Evolutionary conservation across 306 rosid species (phyloP).

Genomic region (Vigna angularis): DNA sequence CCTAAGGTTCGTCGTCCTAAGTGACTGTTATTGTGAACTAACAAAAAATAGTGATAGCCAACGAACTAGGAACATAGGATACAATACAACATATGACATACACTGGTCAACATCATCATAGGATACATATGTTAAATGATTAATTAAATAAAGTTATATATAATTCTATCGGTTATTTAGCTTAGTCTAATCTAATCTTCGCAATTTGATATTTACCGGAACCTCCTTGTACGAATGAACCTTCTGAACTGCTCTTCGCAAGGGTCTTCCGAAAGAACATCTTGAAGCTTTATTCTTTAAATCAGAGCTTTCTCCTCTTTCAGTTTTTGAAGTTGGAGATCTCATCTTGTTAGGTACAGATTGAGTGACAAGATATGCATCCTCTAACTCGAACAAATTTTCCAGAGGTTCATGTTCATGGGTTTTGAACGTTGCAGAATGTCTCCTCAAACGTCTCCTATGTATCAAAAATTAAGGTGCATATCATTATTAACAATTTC

Average conservation of each 20-base stretch:
- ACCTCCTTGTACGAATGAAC: constrained; percentile 73
- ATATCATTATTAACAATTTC: background rate
- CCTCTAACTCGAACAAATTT: constrained; percentile 71
- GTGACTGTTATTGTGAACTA: background rate
- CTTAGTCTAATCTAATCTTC: constrained; percentile 66
- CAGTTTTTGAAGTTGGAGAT: constrained; percentile 37
- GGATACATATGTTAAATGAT: constrained; percentile 27
- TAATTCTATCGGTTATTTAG: background rate
- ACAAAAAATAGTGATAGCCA: background rate
- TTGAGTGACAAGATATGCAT: constrained; percentile 42
- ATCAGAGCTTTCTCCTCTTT: constrained; percentile 42
- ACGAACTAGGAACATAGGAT: constrained; percentile 24
- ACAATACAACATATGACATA: background rate
- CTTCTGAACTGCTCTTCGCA: constrained; percentile 63
- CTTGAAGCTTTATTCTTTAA: constrained; percentile 55
- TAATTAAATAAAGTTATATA: background rate
- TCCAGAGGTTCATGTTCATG: constrained; percentile 55
- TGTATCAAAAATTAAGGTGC: background rate
- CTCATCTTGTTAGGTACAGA: constrained; percentile 21
- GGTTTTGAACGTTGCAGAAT: constrained; percentile 60
- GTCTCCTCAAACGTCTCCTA: constrained; percentile 72
- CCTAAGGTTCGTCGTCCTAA: background rate
- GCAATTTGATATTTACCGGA: constrained; percentile 64
- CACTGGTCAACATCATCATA: constrained; percentile 15
- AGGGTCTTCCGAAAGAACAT: constrained; percentile 70